A percentile compares a stretch with the other conserved stretches of the same genome.
phyloP scores from a whole-genome alignment of 2,329 filamentous ascomycete genomes.

The Alternaria novae-zelandiae region DNA sequence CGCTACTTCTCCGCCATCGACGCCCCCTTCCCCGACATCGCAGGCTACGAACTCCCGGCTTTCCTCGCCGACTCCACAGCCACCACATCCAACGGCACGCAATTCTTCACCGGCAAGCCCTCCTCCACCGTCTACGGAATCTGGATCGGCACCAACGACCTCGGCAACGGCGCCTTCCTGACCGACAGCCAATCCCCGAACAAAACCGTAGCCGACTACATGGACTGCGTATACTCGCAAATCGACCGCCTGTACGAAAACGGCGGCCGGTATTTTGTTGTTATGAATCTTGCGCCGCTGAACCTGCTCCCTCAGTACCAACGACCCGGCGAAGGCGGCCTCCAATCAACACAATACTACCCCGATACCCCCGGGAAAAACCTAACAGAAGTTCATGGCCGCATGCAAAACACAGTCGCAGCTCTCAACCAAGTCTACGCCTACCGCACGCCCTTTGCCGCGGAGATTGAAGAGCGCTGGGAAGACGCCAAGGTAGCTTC shows the following conservation, averaged over 20 bases:
- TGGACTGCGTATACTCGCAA: slow-evolving; percentile 70
- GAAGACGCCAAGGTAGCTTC: slow-evolving; percentile 66
- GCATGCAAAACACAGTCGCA: slow-evolving; percentile 60
- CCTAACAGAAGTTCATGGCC: slow-evolving; percentile 56
- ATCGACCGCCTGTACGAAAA: slow-evolving; percentile 69
- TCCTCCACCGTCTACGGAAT: slow-evolving; percentile 74
- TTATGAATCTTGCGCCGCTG: slow-evolving; percentile 73
- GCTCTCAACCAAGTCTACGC: slow-evolving; percentile 60
- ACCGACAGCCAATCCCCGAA: slow-evolving; percentile 66
- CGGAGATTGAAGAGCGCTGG: slow-evolving; percentile 52
- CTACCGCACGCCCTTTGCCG: slow-evolving; percentile 59
- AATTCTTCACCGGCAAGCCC: slow-evolving; percentile 54
- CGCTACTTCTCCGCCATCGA: slow-evolving; percentile 61
- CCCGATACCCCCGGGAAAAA: slow-evolving; percentile 55
- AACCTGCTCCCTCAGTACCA: slow-evolving; percentile 73
- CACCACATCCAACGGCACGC: slow-evolving; percentile 43
- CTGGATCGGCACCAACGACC: slow-evolving; percentile 84
- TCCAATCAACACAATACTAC: slow-evolving; percentile 56
- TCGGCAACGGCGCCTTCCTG: slow-evolving; percentile 70
- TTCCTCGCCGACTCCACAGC: slow-evolving; percentile 54
- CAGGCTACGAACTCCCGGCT: slow-evolving; percentile 55
- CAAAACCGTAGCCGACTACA: slow-evolving; percentile 68
- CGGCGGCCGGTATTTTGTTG: slow-evolving; percentile 73
- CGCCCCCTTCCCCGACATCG: slow-evolving; percentile 63
- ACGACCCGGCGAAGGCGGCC: slow-evolving; percentile 53